Conservation (phyloP, 345 rosid genomes). For the Eutrema heterophyllum region DNA sequence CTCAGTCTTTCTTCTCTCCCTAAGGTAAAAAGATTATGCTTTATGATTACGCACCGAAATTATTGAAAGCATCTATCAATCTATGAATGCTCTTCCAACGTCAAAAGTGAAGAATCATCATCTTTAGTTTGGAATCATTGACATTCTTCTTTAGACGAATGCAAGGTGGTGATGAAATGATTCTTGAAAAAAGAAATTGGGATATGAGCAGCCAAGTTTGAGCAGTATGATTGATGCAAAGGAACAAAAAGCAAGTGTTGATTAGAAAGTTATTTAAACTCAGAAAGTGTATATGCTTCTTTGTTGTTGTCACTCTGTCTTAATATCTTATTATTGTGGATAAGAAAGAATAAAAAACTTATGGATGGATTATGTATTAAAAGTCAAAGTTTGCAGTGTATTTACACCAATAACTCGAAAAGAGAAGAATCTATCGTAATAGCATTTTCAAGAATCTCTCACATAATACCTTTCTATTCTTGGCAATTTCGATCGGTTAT, state of each 20-base stretch:
- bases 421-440: not conserved
- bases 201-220: slow-evolving; percentile 26
- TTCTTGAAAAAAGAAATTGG: slow-evolving; percentile 20
- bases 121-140: slow-evolving; percentile 31
- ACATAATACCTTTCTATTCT: slow-evolving; percentile 17
- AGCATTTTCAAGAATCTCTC: not conserved
- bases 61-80: slow-evolving; percentile 28
- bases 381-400: slow-evolving; percentile 20
- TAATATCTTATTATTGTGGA: not conserved
- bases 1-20: slow-evolving; percentile 34
- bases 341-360: slow-evolving; percentile 20
- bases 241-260: slow-evolving; percentile 14
- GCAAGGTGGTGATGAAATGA: slow-evolving; percentile 25
- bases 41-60: slow-evolving; percentile 33
- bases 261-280: not conserved
- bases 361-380: slow-evolving; percentile 11
- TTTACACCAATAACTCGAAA: slow-evolving; percentile 2
- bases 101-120: slow-evolving; percentile 31
- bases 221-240: slow-evolving; percentile 22
- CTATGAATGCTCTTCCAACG: slow-evolving; percentile 28
- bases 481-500: not conserved
- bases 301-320: slow-evolving; percentile 10
- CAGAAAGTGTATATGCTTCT: slow-evolving; percentile 25
- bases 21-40: slow-evolving; percentile 30
- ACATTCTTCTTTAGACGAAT: slow-evolving; percentile 21